Evolutionary conservation across 768 basidiomycete genomes (phyloP), one percentile per base, ranked within the genome.

Genomic region (Pulveroboletus sp.): DNA sequence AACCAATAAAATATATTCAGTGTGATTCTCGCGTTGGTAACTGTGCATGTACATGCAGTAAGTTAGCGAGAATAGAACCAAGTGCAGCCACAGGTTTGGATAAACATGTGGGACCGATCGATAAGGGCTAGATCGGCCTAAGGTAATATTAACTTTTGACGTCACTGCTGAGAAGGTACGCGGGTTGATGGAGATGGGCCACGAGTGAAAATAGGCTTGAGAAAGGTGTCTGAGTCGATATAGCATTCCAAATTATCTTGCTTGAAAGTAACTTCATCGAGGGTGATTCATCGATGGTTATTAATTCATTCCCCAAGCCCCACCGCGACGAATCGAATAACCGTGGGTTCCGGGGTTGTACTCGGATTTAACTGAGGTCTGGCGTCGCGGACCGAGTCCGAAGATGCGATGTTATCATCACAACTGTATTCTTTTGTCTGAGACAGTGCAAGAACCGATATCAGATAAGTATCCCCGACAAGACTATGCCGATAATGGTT

Each of bases 91-190:
- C n/a, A n/a, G n/a, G n/a, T 50, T 37, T 27, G 22, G 34, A 45
- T n/a, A 13, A 39, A 22, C 19, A 26, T 11, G 23, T 31, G 29
- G 3, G 1, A 17, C 6, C 16, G 36, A 17, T 32, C 43, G 49
- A 47, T 34, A 51, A 52, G 24, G 22, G 22, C 10, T 50, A n/a
- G 31, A 54, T 35, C 44, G 22, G 35, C 9, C 47, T 13, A 40
- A 12, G 16, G 36, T 46, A 40, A 48, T 53, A 29, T 50, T 46
- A 29, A 43, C 23, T 40, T 55, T 62, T 51, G 45, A 50, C 45
- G 34, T 39, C 45, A 20, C 53, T 26, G 29, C 40, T 40, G 30
- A 43, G 22, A 47, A 43, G 44, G 42, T 23, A 47, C 22, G 49
- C 17, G 32, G 6, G 27, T 29, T 12, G n/a, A n/a, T n/a, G n/a